A percentile compares a stretch with the other conserved stretches of the same genome.
Evolutionary conservation across 306 rosid species (phyloP).

Genomic region (Phaseolus lunatus): DNA sequence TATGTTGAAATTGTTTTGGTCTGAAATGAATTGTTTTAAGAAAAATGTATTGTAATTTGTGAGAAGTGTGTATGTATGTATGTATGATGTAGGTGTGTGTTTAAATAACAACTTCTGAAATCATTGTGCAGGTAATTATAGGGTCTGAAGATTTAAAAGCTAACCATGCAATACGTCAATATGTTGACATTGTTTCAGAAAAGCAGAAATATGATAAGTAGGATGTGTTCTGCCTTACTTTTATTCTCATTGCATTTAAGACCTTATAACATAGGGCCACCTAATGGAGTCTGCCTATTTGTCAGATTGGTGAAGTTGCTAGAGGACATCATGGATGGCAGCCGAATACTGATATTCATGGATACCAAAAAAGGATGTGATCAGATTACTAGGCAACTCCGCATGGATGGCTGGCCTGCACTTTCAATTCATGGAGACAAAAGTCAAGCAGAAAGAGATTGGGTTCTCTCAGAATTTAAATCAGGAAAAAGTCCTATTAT

Average conservation of each 20-base stretch:
- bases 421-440: conserved; percentile 98
- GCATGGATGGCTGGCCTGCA: conserved; percentile 99
- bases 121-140: conserved; percentile 74
- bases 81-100: background rate
- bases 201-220: conserved; percentile 97
- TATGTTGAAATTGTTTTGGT: conserved; percentile 31
- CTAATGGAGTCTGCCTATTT: conserved; percentile 45
- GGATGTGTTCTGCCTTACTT: conserved; percentile 45
- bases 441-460: conserved; percentile 99
- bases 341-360: conserved; percentile 96
- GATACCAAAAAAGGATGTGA: conserved; percentile 99
- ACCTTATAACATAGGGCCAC: conserved; percentile 15
- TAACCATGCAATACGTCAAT: conserved; percentile 88
- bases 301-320: conserved; percentile 91
- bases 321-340: conserved; percentile 98
- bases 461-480: conserved; percentile 97
- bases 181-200: conserved; percentile 92
- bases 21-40: conserved; percentile 5
- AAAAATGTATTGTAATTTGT: conserved; percentile 15
- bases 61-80: no score
- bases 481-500: conserved; percentile 98
- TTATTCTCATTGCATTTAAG: conserved; percentile 6
- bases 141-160: conserved; percentile 94
- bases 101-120: conserved; percentile 31
- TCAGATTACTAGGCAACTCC: conserved; percentile 92